Evolutionary conservation across 2,329 filamentous ascomycete genomes (phyloP), one percentile per base, ranked within the genome.

Genomic region (Penicillium sp.): DNA sequence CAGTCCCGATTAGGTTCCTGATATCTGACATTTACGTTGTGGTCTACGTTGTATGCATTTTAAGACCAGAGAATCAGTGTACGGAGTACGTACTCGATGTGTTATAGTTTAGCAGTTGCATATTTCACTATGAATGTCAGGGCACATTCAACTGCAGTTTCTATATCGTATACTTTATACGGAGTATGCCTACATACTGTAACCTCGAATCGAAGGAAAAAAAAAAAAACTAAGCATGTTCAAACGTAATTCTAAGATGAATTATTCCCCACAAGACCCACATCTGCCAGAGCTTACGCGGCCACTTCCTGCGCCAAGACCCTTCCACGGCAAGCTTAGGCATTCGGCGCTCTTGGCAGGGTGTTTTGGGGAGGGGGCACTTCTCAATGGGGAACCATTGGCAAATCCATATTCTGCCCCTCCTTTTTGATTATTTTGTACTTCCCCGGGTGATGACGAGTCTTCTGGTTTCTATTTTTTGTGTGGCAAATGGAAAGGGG

Each of bases 311-410:
- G 55, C 29, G 63, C 63, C 63, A 66, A 66, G 63, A 22, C 57
- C 29, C n/a, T 35, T 50, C 45, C 60, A 56, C 57, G 40, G 56
- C 57, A 59, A 65, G 63, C 63, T 66, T 66, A 66, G 63, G 62
- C 61, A 66, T 65, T 64, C 62, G 52, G 57, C 58, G 58, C 45
- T 40, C 59, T 65, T 66, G 62, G 63, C 62, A 58, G 14, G 39
- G 39, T 24, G 8, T 24, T 16, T 24, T 6, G 4, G 14, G 14
- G 20, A 7, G 16, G 16, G 34, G 35, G 20, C 20, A 40, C 6
- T 22, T 7, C 18, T 42, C 38, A 8, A 40, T 40, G 20, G 38
- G 20, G 39, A 29, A 11, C 24, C 39, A 32, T 35, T 43, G 22
- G 49, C 24, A 32, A 29, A 18, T 26, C 32, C 35, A 43, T n/a